These are phyloP conservation scores for sorghum (Sorghum bicolor) DNA, from an alignment of 176 grass and related monocot species.

Conservation along the genomic window DNA sequence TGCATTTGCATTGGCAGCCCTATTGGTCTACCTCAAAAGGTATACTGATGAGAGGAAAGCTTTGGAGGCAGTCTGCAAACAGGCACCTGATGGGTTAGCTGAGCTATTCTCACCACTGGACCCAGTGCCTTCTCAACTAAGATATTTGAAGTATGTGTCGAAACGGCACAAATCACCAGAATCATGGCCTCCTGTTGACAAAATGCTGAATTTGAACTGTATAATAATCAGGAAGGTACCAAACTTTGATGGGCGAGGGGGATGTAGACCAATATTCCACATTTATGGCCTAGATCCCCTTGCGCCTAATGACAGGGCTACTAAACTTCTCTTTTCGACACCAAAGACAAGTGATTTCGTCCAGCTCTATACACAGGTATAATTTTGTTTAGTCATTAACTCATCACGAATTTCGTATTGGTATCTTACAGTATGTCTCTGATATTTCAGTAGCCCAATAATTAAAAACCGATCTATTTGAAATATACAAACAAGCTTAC, in stretches of 20 bases:
- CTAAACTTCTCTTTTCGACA: conserved; percentile 73
- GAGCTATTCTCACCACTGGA: conserved; percentile 76
- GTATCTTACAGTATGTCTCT: not conserved
- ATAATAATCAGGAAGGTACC: conserved; percentile 72
- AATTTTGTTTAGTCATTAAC: conserved; percentile 13
- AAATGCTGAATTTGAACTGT: conserved; percentile 53
- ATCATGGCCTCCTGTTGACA: conserved; percentile 65
- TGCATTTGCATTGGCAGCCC: conserved; percentile 75
- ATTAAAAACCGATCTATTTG: conserved; percentile 11
- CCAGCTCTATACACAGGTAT: conserved; percentile 81
- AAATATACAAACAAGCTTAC: conserved; percentile 14
- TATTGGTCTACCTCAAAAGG: conserved; percentile 70
- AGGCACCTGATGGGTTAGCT: conserved; percentile 63
- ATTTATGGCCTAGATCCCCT: conserved; percentile 83
- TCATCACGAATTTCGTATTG: not conserved
- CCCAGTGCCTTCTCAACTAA: conserved; percentile 81
- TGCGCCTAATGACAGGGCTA: conserved; percentile 38
- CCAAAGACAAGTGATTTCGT: conserved; percentile 57
- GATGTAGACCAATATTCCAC: conserved; percentile 72
- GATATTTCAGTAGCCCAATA: not conserved
- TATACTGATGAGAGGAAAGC: conserved; percentile 65
- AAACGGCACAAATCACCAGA: conserved; percentile 58
- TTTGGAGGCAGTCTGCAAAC: conserved; percentile 66
- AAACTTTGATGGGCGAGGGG: conserved; percentile 73
- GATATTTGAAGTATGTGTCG: conserved; percentile 89